phyloP scores from a whole-genome alignment of 768 basidiomycete genomes.

The Amanita rubescens region DNA sequence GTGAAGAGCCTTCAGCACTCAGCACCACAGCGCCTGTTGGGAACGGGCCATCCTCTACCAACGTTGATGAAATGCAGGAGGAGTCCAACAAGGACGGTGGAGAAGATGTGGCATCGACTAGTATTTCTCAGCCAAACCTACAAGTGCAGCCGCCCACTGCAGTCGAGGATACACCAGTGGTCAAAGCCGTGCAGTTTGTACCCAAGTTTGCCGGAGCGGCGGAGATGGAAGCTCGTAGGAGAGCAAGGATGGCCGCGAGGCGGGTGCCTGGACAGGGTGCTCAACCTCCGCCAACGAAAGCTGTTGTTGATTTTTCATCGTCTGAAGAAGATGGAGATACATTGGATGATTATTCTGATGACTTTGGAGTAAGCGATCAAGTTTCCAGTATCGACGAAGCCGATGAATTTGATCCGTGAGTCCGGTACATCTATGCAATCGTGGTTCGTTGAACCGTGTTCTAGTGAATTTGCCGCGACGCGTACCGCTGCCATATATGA shows the following conservation, averaged over 20 bases:
- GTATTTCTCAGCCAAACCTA: slow-evolving; percentile 28
- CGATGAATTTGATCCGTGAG: slow-evolving; percentile 79
- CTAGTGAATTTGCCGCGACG: slow-evolving; percentile 63
- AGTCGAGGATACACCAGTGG: slow-evolving; percentile 36
- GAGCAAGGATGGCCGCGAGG: slow-evolving; percentile 59
- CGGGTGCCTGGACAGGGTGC: slow-evolving; percentile 31
- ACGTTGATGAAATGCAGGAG: slow-evolving; percentile 19
- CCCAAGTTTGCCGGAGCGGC: slow-evolving; percentile 78
- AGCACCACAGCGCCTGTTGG: slow-evolving; percentile 23
- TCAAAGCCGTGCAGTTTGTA: slow-evolving; percentile 53
- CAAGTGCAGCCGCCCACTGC: slow-evolving; percentile 34
- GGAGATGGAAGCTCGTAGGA: slow-evolving; percentile 78
- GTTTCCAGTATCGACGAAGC: slow-evolving; percentile 52
- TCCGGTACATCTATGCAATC: slow-evolving; percentile 2
- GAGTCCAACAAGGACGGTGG: slow-evolving; percentile 23
- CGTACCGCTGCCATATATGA: slow-evolving; percentile 47
- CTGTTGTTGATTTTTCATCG: slow-evolving; percentile 44
- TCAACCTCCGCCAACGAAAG: slow-evolving; percentile 24
- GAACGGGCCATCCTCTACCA: slow-evolving; percentile 19
- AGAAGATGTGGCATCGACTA: slow-evolving; percentile 11
- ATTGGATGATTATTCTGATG: slow-evolving; percentile 41
- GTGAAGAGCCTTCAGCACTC: slow-evolving; percentile 24
- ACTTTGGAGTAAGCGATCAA: slow-evolving; percentile 43
- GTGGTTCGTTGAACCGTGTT: background rate
- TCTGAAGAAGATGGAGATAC: slow-evolving; percentile 46